Percentiles rank a stretch among this genome's conserved stretches.
phyloP scores from a whole-genome alignment of 306 rosid species.

The Alnus glutinosa region DNA sequence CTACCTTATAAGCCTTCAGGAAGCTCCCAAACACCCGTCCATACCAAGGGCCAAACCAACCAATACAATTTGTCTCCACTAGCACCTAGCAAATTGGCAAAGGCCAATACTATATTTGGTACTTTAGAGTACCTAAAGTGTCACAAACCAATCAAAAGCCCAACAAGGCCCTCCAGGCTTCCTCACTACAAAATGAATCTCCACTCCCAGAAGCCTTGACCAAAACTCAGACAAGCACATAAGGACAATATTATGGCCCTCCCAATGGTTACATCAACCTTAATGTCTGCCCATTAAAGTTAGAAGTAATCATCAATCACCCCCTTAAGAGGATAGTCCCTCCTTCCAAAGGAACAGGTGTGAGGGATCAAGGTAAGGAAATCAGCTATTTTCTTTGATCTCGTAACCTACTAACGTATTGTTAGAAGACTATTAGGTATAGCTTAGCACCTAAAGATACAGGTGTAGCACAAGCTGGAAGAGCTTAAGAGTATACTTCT shows the following conservation, averaged over 20 bases:
- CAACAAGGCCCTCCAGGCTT: not conserved
- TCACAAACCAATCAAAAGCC: not conserved
- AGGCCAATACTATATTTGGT: not conserved
- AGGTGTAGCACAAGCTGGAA: too few species aligned
- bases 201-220: not conserved
- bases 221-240: not conserved
- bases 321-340: not conserved
- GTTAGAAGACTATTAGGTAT: too few species aligned
- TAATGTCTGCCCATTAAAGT: not conserved
- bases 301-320: not conserved
- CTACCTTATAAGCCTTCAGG: not conserved
- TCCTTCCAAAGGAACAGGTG: not conserved
- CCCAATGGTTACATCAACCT: not conserved
- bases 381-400: too few species aligned
- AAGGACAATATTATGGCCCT: not conserved
- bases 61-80: not conserved
- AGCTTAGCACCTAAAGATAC: too few species aligned
- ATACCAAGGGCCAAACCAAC: too few species aligned
- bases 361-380: too few species aligned
- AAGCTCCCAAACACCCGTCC: not conserved
- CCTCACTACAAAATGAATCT: not conserved
- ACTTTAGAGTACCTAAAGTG: not conserved
- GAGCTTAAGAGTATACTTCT: too few species aligned
- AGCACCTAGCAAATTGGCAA: not conserved
- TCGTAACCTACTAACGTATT: too few species aligned